phyloP scores from a whole-genome alignment of 805 yeast species.

The Metschnikowia bowlesiae region DNA sequence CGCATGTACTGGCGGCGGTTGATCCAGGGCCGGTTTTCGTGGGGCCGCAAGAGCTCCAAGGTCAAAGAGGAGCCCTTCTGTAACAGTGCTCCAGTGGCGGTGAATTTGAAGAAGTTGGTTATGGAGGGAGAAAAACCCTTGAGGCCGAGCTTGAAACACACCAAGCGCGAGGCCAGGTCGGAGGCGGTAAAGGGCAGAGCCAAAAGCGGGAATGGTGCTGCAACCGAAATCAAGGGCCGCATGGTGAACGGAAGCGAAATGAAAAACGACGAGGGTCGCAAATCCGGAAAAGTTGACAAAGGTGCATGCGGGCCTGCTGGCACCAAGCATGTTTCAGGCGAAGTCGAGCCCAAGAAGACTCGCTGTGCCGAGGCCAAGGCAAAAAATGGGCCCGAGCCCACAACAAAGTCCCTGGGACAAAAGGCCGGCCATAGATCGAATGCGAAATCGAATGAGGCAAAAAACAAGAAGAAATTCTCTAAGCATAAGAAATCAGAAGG shows the following conservation, averaged over 20 bases:
- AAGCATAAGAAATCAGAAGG: neutral
- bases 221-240: neutral
- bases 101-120: neutral
- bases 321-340: neutral
- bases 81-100: neutral
- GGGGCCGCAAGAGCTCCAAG: conserved; percentile 1
- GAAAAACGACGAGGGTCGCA: too few species aligned
- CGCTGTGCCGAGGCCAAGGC: neutral
- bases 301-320: too few species aligned
- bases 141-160: neutral
- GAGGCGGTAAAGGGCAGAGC: neutral
- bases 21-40: neutral
- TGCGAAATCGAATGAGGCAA: neutral
- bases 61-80: neutral
- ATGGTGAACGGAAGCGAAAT: neutral
- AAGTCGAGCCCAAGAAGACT: neutral
- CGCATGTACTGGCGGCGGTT: neutral
- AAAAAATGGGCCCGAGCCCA: neutral
- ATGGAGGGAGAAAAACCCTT: neutral
- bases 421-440: neutral
- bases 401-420: neutral
- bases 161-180: neutral
- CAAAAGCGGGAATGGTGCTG: neutral
- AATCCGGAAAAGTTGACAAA: too few species aligned
- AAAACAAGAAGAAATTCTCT: neutral